These are phyloP conservation scores for Terana coerulea DNA, from an alignment of 768 basidiomycete species.

Conservation along the genomic window DNA sequence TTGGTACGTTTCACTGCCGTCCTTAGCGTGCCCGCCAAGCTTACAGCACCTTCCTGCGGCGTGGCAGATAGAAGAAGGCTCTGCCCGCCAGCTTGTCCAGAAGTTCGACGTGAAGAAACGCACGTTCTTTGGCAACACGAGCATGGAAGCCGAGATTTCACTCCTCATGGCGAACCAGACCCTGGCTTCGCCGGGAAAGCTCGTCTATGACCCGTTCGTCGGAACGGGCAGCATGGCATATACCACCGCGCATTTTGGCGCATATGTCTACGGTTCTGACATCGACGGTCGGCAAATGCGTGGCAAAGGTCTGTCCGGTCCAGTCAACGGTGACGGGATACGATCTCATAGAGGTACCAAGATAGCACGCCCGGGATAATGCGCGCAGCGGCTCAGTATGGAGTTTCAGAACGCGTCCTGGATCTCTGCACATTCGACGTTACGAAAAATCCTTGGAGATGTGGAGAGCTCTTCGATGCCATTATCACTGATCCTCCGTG, in stretches of 20 bases:
- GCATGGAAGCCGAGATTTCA: conserved; percentile 96
- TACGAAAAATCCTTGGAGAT: conserved; percentile 86
- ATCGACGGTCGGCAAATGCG: conserved; percentile 98
- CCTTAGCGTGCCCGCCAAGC: not conserved
- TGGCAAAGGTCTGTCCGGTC: conserved; percentile 64
- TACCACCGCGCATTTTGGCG: conserved; percentile 88
- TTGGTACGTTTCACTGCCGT: conserved; percentile 55
- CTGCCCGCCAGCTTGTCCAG: conserved; percentile 62
- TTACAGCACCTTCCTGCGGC: not conserved
- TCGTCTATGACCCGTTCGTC: conserved; percentile 94
- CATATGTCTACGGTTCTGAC: conserved; percentile 85
- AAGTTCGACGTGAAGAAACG: conserved; percentile 89
- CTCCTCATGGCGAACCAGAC: conserved; percentile 97
- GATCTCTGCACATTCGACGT: conserved; percentile 92
- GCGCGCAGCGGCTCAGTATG: conserved; percentile 83
- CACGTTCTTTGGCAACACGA: conserved; percentile 89
- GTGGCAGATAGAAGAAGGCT: conserved; percentile 53
- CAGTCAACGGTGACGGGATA: not conserved
- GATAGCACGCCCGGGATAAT: conserved; percentile 62
- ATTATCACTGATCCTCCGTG: conserved; percentile 95
- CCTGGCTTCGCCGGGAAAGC: conserved; percentile 80
- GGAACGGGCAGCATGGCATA: conserved; percentile 93
- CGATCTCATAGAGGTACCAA: conserved; percentile 11
- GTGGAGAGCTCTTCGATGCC: conserved; percentile 88
- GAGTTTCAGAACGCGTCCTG: conserved; percentile 63